Base-by-base conservation (phyloP, 805 yeast genomes). In the Candida krabiensis region DNA sequence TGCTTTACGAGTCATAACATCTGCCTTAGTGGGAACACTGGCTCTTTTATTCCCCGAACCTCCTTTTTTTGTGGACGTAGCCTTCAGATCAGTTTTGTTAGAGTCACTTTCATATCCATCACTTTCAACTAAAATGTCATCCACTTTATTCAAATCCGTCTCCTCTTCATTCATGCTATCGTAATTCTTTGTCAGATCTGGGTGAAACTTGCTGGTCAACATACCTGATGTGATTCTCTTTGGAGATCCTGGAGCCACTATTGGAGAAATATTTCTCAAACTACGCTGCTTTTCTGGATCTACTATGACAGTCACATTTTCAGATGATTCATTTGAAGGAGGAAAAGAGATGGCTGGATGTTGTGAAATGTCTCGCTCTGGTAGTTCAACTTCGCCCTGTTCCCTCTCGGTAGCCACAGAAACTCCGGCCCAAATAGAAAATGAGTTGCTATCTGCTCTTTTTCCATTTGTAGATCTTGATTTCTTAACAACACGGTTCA, bases 201-300 rank as follows among this genome's bases (percentile, higher is more conserved):
- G 69, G 35, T 57, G 63, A 5, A 50, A 49, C 9, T 43, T 40
- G 1, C 49, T 15, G 7, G 45, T 40, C 13, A 64, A 46, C 69
- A 64, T 64, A 7, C 69, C 69, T 2, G 68, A 62, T 2, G 66
- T 61, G 23, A 64, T 61, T 50, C 69, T 53, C 25, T 50, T 52
- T 9, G 65, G 65, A 3, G 65, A 60, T 1, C 66, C 67, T 15
- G 49, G 50, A 11, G 61, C 61, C 22, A 58, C 50, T 4, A 61
- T 50, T 5, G 64, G 64, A 11, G 66, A 60, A 1, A 53, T 59
- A 11, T 43, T 31, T 35, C 54, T 50, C 2, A 54, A 49, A 31
- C 53, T 52, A 3, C 32, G 27, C 4, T 47, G 43, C 30, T 63
- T 61, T 6, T 40, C 36, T 15, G 61, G 61, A 23, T 55, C 56